Base-by-base conservation (phyloP, 768 basidiomycete genomes). In the Macrolepiota albuminosa region DNA sequence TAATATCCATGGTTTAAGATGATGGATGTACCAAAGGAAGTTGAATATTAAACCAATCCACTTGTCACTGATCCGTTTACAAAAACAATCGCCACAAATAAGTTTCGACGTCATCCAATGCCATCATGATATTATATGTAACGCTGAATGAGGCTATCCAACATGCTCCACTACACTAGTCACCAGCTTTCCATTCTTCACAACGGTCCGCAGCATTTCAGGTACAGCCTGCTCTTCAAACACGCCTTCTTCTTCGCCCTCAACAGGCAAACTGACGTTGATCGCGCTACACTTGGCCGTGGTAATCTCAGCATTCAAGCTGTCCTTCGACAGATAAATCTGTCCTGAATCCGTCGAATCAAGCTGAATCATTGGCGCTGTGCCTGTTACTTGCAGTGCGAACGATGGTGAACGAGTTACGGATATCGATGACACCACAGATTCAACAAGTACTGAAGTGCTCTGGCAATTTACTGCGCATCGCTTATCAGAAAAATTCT, bases 271-370 rank as follows among this genome's bases (percentile, higher is more conserved):
- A 65, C 84, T 91, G 63, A 99, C 79, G 74, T 98, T 99, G 73
- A 99, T 90, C 36, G 86, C 81, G 67, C 91, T 93, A 73, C 93
- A 95, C 74, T 98, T 98, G 54, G 93, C 89, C 0, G 95, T 96
- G 33, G 91, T 92, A 66, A 99, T 89, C 75, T 98, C 95, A 10
- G 85, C 81, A 31, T 57, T 65, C 54, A 98, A 78, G 64, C 88
- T 89, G 13, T 83, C 85, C 69, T 87, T 89, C 26, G 93, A 95
- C 42, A 99, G 82, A 75, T 91, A 99, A 64, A 99, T 86, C 71
- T 94, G 92, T 6, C 97, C 97, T 7, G 91, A 92, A 73, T 98
- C 97, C 14, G 94, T 96, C 16, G 89, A 88, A 73, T 99, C 97
- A 21, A 99, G 75, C 68, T 95, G 92, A 60, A 99, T 85, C 64